Percentiles rank a stretch among this genome's conserved stretches.
phyloP scores from a whole-genome alignment of 2,329 filamentous ascomycete genomes.

The Onygena corvina region DNA sequence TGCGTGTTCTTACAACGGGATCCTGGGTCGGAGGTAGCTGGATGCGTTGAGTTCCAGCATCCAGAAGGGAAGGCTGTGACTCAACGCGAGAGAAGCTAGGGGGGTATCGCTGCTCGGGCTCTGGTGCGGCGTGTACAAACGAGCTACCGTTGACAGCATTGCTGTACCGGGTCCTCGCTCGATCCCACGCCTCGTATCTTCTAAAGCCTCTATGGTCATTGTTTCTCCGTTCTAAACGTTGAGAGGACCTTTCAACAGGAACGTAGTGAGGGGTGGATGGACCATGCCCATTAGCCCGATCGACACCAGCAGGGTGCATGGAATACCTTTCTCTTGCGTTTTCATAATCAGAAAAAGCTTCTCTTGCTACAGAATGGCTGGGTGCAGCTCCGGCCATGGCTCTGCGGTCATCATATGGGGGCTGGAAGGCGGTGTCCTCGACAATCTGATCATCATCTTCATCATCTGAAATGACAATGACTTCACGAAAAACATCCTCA shows the following conservation, averaged over 20 bases:
- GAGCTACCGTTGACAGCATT: constrained; percentile 16
- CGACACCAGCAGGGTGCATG: background rate
- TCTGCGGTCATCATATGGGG: constrained; percentile 23
- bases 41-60: background rate
- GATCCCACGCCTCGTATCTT: constrained; percentile 38
- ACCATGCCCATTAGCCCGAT: background rate
- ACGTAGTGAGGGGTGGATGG: background rate
- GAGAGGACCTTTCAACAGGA: background rate
- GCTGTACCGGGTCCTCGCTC: constrained; percentile 32
- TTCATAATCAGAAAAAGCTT: constrained; percentile 16
- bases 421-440: background rate
- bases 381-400: constrained; percentile 35
- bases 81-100: background rate
- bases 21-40: background rate
- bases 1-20: background rate
- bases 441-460: constrained; percentile 38
- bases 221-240: constrained; percentile 22
- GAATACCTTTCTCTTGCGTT: background rate
- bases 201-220: constrained; percentile 35
- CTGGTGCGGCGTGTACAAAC: background rate
- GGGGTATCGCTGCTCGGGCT: background rate
- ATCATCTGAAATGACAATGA: constrained; percentile 52
- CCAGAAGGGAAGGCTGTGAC: background rate
- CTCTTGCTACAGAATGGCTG: constrained; percentile 26
- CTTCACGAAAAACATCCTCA: constrained; percentile 52